Percentiles rank a stretch among this genome's conserved stretches.
These are phyloP conservation scores for Laguncularia racemosa DNA, from an alignment of 345 rosid genomes.

Conservation along the genomic window DNA sequence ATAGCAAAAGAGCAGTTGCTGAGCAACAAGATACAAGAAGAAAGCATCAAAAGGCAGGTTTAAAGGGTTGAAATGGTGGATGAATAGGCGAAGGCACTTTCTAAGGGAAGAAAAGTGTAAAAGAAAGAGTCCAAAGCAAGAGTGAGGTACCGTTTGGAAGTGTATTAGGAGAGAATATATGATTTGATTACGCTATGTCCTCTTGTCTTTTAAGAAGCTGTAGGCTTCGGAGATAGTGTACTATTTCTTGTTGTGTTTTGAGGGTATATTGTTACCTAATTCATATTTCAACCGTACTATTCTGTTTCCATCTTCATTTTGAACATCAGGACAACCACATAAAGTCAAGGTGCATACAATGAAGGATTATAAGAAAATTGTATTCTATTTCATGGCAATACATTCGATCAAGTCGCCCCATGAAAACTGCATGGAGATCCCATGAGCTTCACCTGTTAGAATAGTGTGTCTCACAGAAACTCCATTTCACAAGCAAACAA, in stretches of 20 bases:
- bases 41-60: conserved; percentile 16
- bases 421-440: no score
- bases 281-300: conserved; percentile 14
- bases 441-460: no score
- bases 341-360: no score
- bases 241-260: conserved; percentile 13
- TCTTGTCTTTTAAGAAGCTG: conserved; percentile 13
- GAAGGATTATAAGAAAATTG: no score
- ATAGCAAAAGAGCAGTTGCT: conserved; percentile 23
- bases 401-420: no score
- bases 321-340: neutral
- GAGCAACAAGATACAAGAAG: conserved; percentile 31
- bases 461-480: no score
- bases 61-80: conserved; percentile 30
- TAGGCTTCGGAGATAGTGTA: conserved; percentile 24
- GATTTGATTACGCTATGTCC: conserved; percentile 30
- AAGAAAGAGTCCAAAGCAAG: conserved; percentile 28
- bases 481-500: no score
- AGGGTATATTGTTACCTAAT: conserved; percentile 8
- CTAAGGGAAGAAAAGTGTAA: conserved; percentile 14
- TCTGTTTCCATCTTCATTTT: conserved; percentile 16
- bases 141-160: conserved; percentile 40
- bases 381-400: no score
- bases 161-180: conserved; percentile 15
- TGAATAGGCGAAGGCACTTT: conserved; percentile 38